Conservation (phyloP, 2,329 filamentous ascomycete species). For the Clonostachys rosea region DNA sequence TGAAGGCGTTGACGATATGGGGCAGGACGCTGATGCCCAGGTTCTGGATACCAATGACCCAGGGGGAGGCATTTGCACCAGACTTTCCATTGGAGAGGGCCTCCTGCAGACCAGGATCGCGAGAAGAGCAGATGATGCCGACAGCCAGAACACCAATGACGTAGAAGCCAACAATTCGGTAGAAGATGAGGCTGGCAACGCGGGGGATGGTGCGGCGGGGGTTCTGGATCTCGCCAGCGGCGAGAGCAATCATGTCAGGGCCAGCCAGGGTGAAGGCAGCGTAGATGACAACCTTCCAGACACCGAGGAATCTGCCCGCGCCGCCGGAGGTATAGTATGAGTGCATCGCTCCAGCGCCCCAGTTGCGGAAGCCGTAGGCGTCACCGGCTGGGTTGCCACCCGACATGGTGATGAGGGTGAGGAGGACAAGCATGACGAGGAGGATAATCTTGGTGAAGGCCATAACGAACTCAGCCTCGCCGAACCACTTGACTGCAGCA, state of each 20-base stretch:
- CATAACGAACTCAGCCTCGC: conserved; percentile 46
- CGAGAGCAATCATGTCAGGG: conserved; percentile 60
- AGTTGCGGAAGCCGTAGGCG: conserved; percentile 60
- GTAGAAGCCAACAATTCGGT: conserved; percentile 67
- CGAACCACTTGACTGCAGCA: conserved; percentile 37
- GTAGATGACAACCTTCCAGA: conserved; percentile 50
- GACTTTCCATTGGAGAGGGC: conserved; percentile 37
- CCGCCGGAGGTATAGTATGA: conserved; percentile 34
- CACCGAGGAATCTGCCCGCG: conserved; percentile 59
- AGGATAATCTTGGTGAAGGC: conserved; percentile 47
- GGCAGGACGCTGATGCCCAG: conserved; percentile 45
- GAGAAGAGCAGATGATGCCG: conserved; percentile 49
- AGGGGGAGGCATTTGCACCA: conserved; percentile 55
- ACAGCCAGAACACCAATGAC: conserved; percentile 58
- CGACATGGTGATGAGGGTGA: conserved; percentile 58
- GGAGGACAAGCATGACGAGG: conserved; percentile 51
- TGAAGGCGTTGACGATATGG: conserved; percentile 53
- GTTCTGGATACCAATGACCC: conserved; percentile 55
- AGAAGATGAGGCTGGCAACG: conserved; percentile 71
- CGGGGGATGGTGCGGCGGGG: conserved; percentile 61
- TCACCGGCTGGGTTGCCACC: conserved; percentile 60
- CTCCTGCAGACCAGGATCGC: conserved; percentile 30
- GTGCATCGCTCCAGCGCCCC: conserved; percentile 28
- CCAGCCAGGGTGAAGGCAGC: conserved; percentile 66
- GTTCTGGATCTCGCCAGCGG: conserved; percentile 56